Base-by-base conservation (phyloP, 495 filamentous ascomycete genomes). In the Aspergillus ostianus region DNA sequence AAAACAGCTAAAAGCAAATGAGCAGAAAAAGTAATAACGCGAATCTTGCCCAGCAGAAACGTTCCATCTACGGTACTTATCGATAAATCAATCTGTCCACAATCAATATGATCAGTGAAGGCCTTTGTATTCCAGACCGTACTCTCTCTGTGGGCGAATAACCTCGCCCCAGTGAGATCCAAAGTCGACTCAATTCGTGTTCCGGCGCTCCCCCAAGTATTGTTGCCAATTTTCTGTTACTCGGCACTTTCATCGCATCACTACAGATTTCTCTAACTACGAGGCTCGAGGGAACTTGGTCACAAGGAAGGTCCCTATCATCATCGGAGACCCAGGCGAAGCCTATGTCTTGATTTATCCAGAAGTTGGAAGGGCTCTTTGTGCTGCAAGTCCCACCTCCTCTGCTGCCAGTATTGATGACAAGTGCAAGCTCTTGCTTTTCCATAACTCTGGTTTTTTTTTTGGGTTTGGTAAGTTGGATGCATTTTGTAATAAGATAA, bases 361-460 rank as follows among this genome's bases (percentile, higher is more conserved):
- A 65, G 66, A 47, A 56, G 56, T 72, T 61, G 68, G 70, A 41
- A 64, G 21, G 61, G 64, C 67, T 55, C 62, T 75, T 45, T 55
- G 67, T 53, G 64, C 72, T 64, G 68, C 66, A 27, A 69, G 65
- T 55, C 64, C 63, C 48, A 41, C 51, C 50, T 62, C 57, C 32
- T 19, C 65, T 63, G 64, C 65, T 64, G 63, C 58, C 51, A 55
- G 41, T 56, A 51, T 61, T 57, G 57, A 61, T 63, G 61, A 68
- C 58, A 64, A 58, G 61, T 75, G 64, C 64, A 69, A 70, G 61
- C 64, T 75, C 57, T 70, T 62, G 46, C 73, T 72, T 60, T 73
- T 67, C 51, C 71, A 72, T 51, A 65, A 70, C 57, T 70, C 67
- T 17, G 59, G 67, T n/a, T n/a, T n/a, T 63, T 62, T 70, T 47